A percentile compares a stretch with the other conserved stretches of the same genome.
Evolutionary conservation across 805 yeast genomes (phyloP).

Genomic region (Kuraishia molischiana): DNA sequence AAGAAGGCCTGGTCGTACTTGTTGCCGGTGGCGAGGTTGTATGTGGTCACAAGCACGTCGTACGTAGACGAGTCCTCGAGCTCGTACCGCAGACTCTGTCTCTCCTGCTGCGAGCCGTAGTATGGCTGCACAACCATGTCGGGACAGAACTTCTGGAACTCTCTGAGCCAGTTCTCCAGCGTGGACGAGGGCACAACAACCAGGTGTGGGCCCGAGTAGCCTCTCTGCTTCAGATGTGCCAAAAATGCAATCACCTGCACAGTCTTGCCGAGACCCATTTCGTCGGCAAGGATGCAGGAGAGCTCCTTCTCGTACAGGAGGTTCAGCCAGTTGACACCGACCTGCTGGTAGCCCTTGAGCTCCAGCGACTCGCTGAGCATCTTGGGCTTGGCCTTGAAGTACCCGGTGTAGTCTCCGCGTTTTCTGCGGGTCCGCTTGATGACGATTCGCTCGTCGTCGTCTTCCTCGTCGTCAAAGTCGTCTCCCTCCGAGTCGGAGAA

Average conservation of each 20-base stretch:
- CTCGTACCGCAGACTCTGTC: slow-evolving; percentile 74
- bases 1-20: slow-evolving; percentile 76
- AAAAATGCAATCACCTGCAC: slow-evolving; percentile 92
- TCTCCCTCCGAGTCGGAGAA: slow-evolving; percentile 10
- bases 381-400: slow-evolving; percentile 64
- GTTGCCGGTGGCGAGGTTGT: slow-evolving; percentile 82
- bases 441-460: slow-evolving; percentile 4
- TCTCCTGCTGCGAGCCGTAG: slow-evolving; percentile 79
- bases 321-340: slow-evolving; percentile 92
- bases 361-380: slow-evolving; percentile 52
- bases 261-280: slow-evolving; percentile 97
- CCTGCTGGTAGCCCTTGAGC: slow-evolving; percentile 86
- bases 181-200: slow-evolving; percentile 96
- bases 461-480: slow-evolving; percentile 19
- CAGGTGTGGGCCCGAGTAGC: slow-evolving; percentile 69
- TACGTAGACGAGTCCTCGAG: slow-evolving; percentile 45
- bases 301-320: slow-evolving; percentile 67
- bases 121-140: slow-evolving; percentile 77
- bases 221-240: slow-evolving; percentile 65
- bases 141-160: slow-evolving; percentile 85
- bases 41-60: slow-evolving; percentile 93
- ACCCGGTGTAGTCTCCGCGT: slow-evolving; percentile 15
- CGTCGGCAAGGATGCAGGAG: slow-evolving; percentile 95
- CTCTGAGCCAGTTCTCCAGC: slow-evolving; percentile 94
- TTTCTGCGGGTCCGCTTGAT: slow-evolving; percentile 4